These are phyloP conservation scores for Candida multigemmis DNA, from an alignment of 805 yeast genomes.

Conservation along the genomic window DNA sequence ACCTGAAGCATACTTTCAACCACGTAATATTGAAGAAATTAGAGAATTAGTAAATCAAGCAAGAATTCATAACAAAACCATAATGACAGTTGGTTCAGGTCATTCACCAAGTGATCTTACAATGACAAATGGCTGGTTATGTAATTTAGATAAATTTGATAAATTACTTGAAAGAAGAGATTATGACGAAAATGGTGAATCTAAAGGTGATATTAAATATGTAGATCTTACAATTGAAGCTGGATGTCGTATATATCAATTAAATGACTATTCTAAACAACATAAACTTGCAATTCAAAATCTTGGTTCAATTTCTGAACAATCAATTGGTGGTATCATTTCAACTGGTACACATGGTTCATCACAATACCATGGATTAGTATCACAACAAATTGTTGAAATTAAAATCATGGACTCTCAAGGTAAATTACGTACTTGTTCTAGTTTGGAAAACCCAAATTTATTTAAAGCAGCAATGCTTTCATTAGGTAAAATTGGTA, in stretches of 20 bases:
- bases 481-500: conserved; percentile 86
- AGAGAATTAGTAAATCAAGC: conserved; percentile 61
- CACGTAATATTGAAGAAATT: conserved; percentile 61
- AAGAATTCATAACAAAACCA: conserved; percentile 44
- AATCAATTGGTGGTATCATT: conserved; percentile 90
- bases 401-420: conserved; percentile 65
- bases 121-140: conserved; percentile 80
- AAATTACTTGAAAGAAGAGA: conserved; percentile 39
- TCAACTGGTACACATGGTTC: conserved; percentile 98
- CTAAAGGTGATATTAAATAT: conserved; percentile 43
- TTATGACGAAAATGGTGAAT: conserved; percentile 14
- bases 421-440: conserved; percentile 65
- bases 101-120: conserved; percentile 93
- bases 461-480: conserved; percentile 75
- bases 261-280: conserved; percentile 56
- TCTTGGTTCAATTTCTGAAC: conserved; percentile 89
- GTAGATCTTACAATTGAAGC: conserved; percentile 95
- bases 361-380: conserved; percentile 84
- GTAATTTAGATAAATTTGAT: conserved; percentile 73
- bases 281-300: conserved; percentile 78
- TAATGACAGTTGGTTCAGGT: conserved; percentile 85
- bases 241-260: conserved; percentile 70
- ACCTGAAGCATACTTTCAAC: conserved; percentile 78
- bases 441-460: conserved; percentile 52
- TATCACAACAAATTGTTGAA: conserved; percentile 79